phyloP scores from a whole-genome alignment of 2,329 filamentous ascomycete genomes.

The Penicillium janthinellum region DNA sequence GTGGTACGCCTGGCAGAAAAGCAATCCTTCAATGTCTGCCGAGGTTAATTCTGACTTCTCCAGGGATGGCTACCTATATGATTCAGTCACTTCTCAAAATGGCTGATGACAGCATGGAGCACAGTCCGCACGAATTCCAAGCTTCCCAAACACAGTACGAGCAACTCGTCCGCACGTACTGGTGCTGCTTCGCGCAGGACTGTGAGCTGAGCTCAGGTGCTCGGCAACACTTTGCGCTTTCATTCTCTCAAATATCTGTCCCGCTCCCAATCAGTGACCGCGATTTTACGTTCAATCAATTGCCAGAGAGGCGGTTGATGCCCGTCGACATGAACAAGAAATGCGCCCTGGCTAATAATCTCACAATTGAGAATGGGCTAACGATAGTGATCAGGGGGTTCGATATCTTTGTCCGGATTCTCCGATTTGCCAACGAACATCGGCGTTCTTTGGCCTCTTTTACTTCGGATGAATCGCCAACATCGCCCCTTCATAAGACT shows the following conservation, averaged over 20 bases:
- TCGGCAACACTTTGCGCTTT: slow-evolving; percentile 40
- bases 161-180: slow-evolving; percentile 42
- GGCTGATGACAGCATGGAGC: slow-evolving; percentile 41
- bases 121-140: slow-evolving; percentile 38
- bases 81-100: slow-evolving; percentile 41
- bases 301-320: slow-evolving; percentile 29
- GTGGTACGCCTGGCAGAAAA: slow-evolving; percentile 25
- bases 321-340: slow-evolving; percentile 32
- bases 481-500: slow-evolving; percentile 22
- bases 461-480: slow-evolving; percentile 13
- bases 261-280: slow-evolving; percentile 39
- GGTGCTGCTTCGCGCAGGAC: slow-evolving; percentile 42
- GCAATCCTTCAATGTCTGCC: too few relatives aligned
- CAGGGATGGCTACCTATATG: slow-evolving; percentile 44
- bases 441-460: slow-evolving; percentile 31
- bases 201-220: slow-evolving; percentile 42
- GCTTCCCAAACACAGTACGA: slow-evolving; percentile 39
- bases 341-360: slow-evolving; percentile 20
- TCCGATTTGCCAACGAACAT: slow-evolving; percentile 41
- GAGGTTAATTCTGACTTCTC: slow-evolving; percentile 6
- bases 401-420: slow-evolving; percentile 41
- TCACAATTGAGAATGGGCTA: slow-evolving; percentile 38
- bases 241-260: slow-evolving; percentile 41
- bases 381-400: slow-evolving; percentile 41
- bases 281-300: slow-evolving; percentile 39